Evolutionary conservation across 129 eudicot genomes (phyloP), one percentile per base, ranked within the genome.

Genomic region (Escallonia herrerae): DNA sequence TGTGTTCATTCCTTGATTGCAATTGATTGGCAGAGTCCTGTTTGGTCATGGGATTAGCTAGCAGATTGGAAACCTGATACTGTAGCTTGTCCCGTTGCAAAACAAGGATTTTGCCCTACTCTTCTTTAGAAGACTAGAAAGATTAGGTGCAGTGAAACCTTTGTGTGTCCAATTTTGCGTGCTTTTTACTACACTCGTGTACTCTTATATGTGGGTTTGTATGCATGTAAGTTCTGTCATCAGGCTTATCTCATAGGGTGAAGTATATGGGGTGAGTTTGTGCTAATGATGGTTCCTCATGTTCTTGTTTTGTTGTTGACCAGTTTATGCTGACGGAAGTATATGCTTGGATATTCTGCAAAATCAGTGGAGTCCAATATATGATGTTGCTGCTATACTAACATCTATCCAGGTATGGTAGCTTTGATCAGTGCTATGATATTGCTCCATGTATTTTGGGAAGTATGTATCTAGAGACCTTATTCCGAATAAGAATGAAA

Each of bases 321-420:
- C 76, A 82, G 87, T 82, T 75, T 82, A 82, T 66, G 83, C 83
- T 11, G 87, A 82, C 75, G 87, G 87, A 60, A 82, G 83, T 54
- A 74, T 82, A 58, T 82, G 87, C 76, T 67, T 82, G 81, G 87
- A 82, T 60, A 79, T 78, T 37, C 73, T 82, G 59, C 84, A 82
- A 73, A 79, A 78, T 56, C 81, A 79, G 62, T 82, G 87, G 87
- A 78, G 84, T 64, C 87, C 87, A 3, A 78, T 79, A 47, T 79
- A 82, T 68, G 83, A 82, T 75, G 87, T 82, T 2, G 87, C 84
- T 5, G 80, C 87, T 40, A 82, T 78, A 48, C 80, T 82, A 15
- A 82, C 87, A 43, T 82, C 87, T 40, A 82, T 82, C 64, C 87
- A 82, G 87, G 87, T 82, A 80, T 39, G 15, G 22, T 71, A 22